Conservation (phyloP, 2,329 filamentous ascomycete genomes). For the Venturia pyrina region DNA sequence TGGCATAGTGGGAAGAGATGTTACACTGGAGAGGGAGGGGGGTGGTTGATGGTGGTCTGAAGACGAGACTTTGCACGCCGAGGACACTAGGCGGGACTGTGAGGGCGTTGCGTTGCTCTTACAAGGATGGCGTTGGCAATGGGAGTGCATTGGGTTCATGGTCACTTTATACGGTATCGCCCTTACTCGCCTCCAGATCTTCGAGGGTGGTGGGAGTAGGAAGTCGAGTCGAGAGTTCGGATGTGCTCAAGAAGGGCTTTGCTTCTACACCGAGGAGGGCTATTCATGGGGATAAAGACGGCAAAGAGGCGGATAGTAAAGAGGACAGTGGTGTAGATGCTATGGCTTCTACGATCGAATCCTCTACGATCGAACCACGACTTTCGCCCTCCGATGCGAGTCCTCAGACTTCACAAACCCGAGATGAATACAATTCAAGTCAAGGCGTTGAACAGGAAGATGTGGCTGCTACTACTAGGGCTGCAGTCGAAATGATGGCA, state of each 20-base stretch:
- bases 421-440: too few relatives aligned
- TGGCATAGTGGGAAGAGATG: background rate
- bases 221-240: background rate
- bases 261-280: background rate
- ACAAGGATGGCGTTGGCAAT: too few relatives aligned
- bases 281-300: background rate
- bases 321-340: background rate
- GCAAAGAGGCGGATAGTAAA: background rate
- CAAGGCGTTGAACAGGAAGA: too few relatives aligned
- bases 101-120: background rate
- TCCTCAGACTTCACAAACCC: background rate
- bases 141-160: background rate
- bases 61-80: too few relatives aligned
- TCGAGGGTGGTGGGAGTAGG: background rate
- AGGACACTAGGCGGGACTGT: background rate
- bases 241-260: too few relatives aligned
- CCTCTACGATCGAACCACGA: background rate
- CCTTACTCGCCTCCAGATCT: background rate
- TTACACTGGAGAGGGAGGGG: background rate
- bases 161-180: background rate
- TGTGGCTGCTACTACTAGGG: too few relatives aligned
- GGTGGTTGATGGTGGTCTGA: background rate
- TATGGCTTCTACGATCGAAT: background rate
- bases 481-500: too few relatives aligned
- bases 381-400: background rate